Percentiles rank a stretch among this genome's conserved stretches.
These are phyloP conservation scores for Mucor saturninus DNA, from an alignment of 371 early-diverging fungal genomes.

Conservation along the genomic window DNA sequence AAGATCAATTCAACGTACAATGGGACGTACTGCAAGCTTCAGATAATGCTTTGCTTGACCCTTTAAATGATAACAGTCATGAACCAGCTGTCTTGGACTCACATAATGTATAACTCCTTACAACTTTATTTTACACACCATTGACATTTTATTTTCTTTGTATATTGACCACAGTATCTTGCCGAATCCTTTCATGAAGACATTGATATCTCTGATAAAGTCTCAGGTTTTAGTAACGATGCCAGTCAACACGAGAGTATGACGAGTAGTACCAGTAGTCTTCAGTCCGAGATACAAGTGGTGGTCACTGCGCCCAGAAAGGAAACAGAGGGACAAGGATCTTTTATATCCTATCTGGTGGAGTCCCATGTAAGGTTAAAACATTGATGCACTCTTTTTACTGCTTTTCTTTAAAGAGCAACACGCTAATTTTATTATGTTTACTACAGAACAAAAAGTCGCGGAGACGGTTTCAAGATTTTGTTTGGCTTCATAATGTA, in stretches of 20 bases:
- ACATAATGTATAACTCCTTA: constrained; percentile 12
- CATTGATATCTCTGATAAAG: constrained; percentile 30
- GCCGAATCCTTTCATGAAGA: constrained; percentile 19
- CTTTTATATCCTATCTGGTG: constrained; percentile 87
- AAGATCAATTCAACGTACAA: constrained; percentile 40
- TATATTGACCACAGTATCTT: constrained; percentile 8
- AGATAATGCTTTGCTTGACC: constrained; percentile 9
- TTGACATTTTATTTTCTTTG: background rate
- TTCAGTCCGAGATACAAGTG: background rate
- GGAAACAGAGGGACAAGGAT: constrained; percentile 83
- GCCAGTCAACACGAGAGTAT: background rate
- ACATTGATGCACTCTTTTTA: background rate
- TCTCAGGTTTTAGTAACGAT: constrained; percentile 6
- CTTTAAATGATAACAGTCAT: constrained; percentile 12
- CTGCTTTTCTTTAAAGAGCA: background rate
- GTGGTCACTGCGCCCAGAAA: constrained; percentile 74
- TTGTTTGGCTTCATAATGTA: constrained; percentile 85
- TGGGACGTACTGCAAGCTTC: constrained; percentile 36
- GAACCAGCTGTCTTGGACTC: constrained; percentile 22
- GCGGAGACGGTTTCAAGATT: constrained; percentile 93
- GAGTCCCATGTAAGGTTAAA: constrained; percentile 62
- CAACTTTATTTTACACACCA: too few relatives aligned
- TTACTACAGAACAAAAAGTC: constrained; percentile 41
- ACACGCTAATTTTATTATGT: background rate
- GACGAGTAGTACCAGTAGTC: constrained; percentile 11